Base-by-base conservation (phyloP, 371 early-diverging fungal species). In the Mucor mucedo region DNA sequence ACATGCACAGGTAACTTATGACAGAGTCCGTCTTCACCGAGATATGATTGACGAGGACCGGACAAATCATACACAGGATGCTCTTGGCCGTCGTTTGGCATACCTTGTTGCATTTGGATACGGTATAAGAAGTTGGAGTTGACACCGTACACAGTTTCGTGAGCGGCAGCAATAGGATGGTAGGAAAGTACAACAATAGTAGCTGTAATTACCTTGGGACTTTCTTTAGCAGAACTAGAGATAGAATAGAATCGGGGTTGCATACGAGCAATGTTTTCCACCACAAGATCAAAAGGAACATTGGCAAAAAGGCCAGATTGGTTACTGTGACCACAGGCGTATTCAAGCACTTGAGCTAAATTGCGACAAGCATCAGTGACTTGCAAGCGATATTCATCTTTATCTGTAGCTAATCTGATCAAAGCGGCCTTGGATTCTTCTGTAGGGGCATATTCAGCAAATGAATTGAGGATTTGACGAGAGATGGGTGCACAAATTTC, bases 201-300 rank as follows among this genome's bases (percentile, higher is more conserved):
- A 60, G 95, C 84, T 57, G 86, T 81, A 29, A 95, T 89, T 8
- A 69, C 70, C 30, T 87, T 86, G 32, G 95, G 94, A 48, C 79
- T 72, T 38, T 87, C 87, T 53, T 78, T 78, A 39, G 92, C 78
- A 10, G 93, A 92, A 27, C 94, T 94, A 39, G 95, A 95, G 58
- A 98, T 98, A 38, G 95, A 95, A 75, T 98, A 98, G 78, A 93
- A 95, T 14, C 99, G 92, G 16, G 95, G 91, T 61, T 91, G 89
- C 47, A 95, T 84, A 45, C 93, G 89, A 42, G 92, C 83, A 10
- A 96, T 81, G 28, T 87, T 78, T 71, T 96, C 97, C 28, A 92
- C 76, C 48, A 95, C 73, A 41, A 91, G 68, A 60, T 87, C 91
- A 55, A 91, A 81, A 0, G 93, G 92, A 53, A 93, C 80, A 28